A percentile compares a stretch with the other conserved stretches of the same genome.
These are phyloP conservation scores for Trichoderma brevicompactum DNA, from an alignment of 2,329 filamentous ascomycete genomes.

Conservation along the genomic window DNA sequence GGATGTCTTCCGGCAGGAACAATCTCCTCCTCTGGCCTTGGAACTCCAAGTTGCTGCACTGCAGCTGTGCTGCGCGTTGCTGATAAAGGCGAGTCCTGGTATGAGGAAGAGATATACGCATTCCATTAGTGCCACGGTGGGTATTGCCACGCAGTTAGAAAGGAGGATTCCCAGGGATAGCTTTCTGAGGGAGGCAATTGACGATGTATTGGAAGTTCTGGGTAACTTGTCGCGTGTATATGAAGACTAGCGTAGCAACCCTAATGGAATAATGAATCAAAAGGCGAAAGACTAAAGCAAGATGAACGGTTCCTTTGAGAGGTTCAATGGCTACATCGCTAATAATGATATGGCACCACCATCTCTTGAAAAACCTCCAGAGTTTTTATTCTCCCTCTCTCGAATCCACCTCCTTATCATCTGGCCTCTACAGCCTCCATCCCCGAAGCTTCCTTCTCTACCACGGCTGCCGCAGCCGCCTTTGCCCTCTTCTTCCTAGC, in stretches of 20 bases:
- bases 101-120: conserved; percentile 56
- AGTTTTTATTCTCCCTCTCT: background rate
- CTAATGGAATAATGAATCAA: background rate
- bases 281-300: background rate
- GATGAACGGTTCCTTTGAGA: background rate
- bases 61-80: conserved; percentile 59
- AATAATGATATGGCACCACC: background rate
- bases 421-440: conserved; percentile 29
- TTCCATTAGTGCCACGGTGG: conserved; percentile 55
- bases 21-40: conserved; percentile 36
- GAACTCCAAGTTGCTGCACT: conserved; percentile 60
- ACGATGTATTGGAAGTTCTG: conserved; percentile 49
- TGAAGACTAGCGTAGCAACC: background rate
- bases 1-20: conserved; percentile 44
- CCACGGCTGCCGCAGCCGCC: conserved; percentile 44
- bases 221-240: conserved; percentile 29
- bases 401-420: conserved; percentile 12
- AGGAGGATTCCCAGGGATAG: conserved; percentile 38
- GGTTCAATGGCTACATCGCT: background rate
- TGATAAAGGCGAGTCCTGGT: conserved; percentile 51
- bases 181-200: conserved; percentile 48
- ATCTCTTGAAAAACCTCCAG: background rate
- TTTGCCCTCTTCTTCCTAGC: conserved; percentile 60
- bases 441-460: conserved; percentile 36
- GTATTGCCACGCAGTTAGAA: conserved; percentile 52